Evolutionary conservation across 345 rosid species (phyloP).

Genomic region (Citrus unshiu): DNA sequence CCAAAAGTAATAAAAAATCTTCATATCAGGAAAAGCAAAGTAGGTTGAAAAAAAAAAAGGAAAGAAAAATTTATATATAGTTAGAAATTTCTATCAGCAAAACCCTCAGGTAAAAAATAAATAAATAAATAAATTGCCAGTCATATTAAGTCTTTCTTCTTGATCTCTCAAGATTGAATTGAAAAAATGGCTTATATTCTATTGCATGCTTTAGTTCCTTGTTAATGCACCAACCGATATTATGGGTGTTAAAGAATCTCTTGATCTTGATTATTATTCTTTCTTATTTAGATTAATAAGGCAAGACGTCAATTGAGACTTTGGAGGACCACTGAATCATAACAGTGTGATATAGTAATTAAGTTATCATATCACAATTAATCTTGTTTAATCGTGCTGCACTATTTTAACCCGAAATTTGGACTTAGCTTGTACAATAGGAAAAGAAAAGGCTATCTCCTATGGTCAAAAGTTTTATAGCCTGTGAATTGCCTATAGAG

Average conservation of each 20-base stretch:
- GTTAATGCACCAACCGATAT: neutral
- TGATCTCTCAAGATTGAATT: no score
- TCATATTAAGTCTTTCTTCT: no score
- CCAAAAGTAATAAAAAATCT: no score
- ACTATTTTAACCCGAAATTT: conserved; percentile 3
- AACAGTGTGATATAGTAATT: conserved; percentile 50
- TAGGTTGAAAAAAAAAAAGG: neutral
- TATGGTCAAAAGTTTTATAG: conserved; percentile 29
- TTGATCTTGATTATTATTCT: neutral
- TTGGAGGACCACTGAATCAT: conserved; percentile 54
- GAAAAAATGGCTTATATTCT: neutral
- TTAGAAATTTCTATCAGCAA: no score
- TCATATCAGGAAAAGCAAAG: no score
- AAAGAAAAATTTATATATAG: neutral
- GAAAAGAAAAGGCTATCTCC: conserved; percentile 40
- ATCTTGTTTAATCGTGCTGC: neutral
- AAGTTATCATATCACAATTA: conserved; percentile 30
- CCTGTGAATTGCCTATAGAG: conserved; percentile 22
- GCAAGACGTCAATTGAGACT: conserved; percentile 6
- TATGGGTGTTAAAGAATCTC: neutral
- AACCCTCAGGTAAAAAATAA: no score
- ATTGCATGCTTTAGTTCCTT: neutral
- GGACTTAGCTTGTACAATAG: conserved; percentile 27
- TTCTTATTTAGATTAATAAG: neutral
- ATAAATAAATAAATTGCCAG: no score